These are phyloP conservation scores for Phialemoniopsis sp. DNA, from an alignment of 2,329 filamentous ascomycete genomes.

Conservation along the genomic window DNA sequence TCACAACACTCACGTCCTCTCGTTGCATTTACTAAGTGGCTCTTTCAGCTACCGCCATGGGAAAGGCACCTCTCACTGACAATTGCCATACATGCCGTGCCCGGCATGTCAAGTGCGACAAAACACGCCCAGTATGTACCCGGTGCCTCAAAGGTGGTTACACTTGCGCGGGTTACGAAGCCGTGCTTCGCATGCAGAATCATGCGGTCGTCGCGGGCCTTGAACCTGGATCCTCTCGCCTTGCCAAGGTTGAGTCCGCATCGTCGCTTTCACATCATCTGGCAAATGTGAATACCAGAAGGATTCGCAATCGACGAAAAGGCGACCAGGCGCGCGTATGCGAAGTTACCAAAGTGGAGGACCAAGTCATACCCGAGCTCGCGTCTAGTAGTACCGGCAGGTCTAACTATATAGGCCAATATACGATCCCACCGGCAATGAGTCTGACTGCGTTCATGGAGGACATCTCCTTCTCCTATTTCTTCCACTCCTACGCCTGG, in stretches of 20 bases:
- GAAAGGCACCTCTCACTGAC: slow-evolving; percentile 17
- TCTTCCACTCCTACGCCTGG: slow-evolving; percentile 20
- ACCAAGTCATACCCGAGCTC: too few species aligned
- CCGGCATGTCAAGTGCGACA: slow-evolving; percentile 20
- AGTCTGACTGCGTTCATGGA: slow-evolving; percentile 16
- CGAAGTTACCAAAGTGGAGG: too few species aligned
- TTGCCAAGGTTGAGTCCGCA: slow-evolving; percentile 13
- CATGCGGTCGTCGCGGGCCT: slow-evolving; percentile 16
- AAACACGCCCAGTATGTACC: slow-evolving; percentile 14
- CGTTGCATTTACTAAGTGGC: too few species aligned
- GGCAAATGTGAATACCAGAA: too few species aligned
- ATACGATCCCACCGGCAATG: slow-evolving; percentile 7
- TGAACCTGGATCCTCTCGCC: slow-evolving; percentile 13
- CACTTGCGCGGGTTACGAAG: slow-evolving; percentile 17
- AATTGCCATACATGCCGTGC: slow-evolving; percentile 20
- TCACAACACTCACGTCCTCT: too few species aligned
- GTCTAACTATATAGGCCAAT: not conserved
- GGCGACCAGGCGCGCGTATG: too few species aligned
- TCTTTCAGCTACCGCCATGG: too few species aligned
- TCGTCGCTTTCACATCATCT: slow-evolving; percentile 9
- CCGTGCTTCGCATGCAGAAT: slow-evolving; percentile 18
- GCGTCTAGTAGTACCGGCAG: too few species aligned
- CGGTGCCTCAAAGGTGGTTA: slow-evolving; percentile 16
- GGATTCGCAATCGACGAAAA: too few species aligned
- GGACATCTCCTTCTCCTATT: slow-evolving; percentile 18